phyloP scores from a whole-genome alignment of 208 protist species.

The Acanthamoeba sp. region DNA sequence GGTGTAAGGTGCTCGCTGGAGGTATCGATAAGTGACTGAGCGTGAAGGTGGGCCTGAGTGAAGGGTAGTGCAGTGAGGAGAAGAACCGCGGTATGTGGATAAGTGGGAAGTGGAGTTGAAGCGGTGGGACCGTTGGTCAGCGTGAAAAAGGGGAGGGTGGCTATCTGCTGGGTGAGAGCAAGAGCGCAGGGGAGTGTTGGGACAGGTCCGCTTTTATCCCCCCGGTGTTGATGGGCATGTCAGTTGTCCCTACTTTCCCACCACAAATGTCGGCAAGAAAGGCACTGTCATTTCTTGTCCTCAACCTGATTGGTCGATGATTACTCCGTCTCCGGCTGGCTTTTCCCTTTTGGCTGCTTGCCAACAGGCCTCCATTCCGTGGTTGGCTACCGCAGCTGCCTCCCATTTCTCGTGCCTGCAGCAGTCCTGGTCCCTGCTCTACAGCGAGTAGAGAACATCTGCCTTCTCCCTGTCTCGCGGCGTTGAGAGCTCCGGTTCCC shows the following conservation, averaged over 20 bases:
- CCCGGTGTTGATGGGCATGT: conserved; percentile 6
- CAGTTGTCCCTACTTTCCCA: conserved; percentile 43
- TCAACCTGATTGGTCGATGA: background rate
- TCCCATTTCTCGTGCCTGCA: too few relatives aligned
- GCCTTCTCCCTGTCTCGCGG: too few relatives aligned
- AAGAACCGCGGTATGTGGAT: background rate
- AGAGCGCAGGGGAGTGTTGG: background rate
- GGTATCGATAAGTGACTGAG: background rate
- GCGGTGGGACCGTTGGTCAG: background rate
- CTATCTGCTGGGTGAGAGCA: background rate
- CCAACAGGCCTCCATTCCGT: background rate
- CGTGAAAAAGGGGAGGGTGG: background rate
- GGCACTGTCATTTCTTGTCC: background rate
- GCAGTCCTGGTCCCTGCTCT: too few relatives aligned
- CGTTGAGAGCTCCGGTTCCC: too few relatives aligned
- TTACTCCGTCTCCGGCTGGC: background rate
- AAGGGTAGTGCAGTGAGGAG: background rate
- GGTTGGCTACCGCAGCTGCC: background rate
- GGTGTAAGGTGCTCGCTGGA: background rate
- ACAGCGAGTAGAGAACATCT: too few relatives aligned
- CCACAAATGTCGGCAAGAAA: background rate
- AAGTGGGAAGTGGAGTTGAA: background rate
- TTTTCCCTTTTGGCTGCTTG: background rate
- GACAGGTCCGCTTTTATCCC: background rate
- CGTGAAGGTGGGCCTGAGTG: too few relatives aligned